Evolutionary conservation across 2,329 filamentous ascomycete species (phyloP).

Genomic region (Colletotrichum eremochloae): DNA sequence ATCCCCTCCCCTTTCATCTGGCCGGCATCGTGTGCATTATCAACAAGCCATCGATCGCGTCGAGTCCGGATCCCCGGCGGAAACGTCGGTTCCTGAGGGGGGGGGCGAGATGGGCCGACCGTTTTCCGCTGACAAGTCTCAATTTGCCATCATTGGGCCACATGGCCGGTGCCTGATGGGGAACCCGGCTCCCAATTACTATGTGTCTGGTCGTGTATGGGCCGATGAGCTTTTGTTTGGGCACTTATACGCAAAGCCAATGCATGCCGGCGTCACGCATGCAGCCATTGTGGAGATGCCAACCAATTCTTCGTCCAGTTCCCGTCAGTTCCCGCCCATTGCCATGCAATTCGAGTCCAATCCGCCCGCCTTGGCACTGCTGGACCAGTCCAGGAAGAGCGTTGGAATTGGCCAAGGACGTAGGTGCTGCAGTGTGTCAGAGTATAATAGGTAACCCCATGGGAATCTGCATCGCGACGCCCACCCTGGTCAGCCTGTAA

Average conservation of each 20-base stretch:
- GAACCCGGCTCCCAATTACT: constrained; percentile 37
- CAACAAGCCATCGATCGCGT: constrained; percentile 25
- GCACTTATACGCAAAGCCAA: constrained; percentile 40
- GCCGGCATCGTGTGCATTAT: constrained; percentile 33
- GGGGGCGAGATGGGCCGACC: constrained; percentile 28
- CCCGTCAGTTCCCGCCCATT: constrained; percentile 30
- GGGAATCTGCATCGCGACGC: constrained; percentile 13
- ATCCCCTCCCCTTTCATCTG: background rate
- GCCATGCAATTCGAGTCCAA: constrained; percentile 14
- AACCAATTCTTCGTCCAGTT: constrained; percentile 25
- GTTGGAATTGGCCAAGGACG: background rate
- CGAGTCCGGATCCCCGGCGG: constrained; percentile 27
- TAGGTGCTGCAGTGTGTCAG: background rate
- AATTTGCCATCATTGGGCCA: constrained; percentile 37
- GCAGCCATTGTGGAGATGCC: constrained; percentile 40
- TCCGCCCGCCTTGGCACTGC: constrained; percentile 6
- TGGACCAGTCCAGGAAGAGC: constrained; percentile 29
- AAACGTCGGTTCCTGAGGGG: constrained; percentile 28
- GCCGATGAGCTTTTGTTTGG: constrained; percentile 38
- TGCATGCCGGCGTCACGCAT: constrained; percentile 43
- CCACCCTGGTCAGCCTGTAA: background rate
- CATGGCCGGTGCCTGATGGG: constrained; percentile 43
- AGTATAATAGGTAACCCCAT: background rate
- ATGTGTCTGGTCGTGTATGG: constrained; percentile 45
- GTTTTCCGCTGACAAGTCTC: constrained; percentile 32